Base-by-base conservation (phyloP, 495 filamentous ascomycete genomes). In the Massariosphaeria phaeospora region DNA sequence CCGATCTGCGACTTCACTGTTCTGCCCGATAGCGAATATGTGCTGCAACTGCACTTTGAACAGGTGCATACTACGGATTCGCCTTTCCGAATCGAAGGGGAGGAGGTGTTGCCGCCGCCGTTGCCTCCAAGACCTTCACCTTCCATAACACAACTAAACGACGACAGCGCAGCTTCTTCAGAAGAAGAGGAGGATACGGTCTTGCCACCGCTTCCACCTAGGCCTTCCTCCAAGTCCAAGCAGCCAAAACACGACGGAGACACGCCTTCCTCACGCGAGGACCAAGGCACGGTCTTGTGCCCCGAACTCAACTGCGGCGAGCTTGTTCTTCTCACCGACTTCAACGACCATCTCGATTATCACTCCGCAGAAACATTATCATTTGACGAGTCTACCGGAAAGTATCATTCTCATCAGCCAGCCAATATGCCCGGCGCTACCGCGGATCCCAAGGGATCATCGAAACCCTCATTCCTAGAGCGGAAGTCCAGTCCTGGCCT, bases 251-350 rank as follows among this genome's bases (percentile, higher is more conserved):
- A 10, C 17, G 1, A 7, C 21, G 21, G 63, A 35, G 57, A 61
- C 48, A 27, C 47, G 23, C 47, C 54, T 38, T 55, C 55, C 39
- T 52, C 45, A 23, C 59, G 65, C 31, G 66, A 69, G 29, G 69
- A 78, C 23, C 49, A 68, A 18, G 60, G 73, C 7, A 89, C 83
- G 59, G 73, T 82, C 35, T 73, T 82, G 42, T 95, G 91, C 59
- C 81, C 85, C 1, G 71, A 80, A 8, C 75, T 81, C 11, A 79
- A 78, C n/a, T 95, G 89, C 67, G 84, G 83, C 18, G 86, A 95
- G 62, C 66, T 75, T 15, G 68, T 91, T 38, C 69, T 77, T 25
- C 66, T 78, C 12, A 63, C 70, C 2, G 81, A 88, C 55, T 67
- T 93, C 29, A 77, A 85, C 21, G 79, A 75, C 29, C 89, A 94